phyloP scores from a whole-genome alignment of 805 yeast genomes.

The Barnettozyma sp. region DNA sequence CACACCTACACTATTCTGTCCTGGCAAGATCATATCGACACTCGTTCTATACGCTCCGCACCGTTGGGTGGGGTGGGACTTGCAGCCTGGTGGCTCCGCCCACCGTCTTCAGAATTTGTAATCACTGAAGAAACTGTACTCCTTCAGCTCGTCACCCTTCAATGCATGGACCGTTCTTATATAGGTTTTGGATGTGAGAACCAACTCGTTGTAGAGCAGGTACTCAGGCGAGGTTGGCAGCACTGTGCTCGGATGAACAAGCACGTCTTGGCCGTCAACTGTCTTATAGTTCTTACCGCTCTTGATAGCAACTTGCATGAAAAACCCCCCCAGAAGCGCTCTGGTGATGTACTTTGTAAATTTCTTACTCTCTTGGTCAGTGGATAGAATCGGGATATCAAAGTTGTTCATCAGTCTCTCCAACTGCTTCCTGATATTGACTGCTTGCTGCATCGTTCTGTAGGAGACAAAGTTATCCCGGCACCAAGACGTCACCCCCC shows the following conservation, averaged over 20 bases:
- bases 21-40: too few relatives aligned
- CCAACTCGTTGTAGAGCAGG: conserved; percentile 94
- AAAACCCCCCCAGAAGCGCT: conserved; percentile 88
- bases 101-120: conserved; percentile 24
- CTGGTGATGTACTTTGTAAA: conserved; percentile 77
- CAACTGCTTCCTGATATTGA: conserved; percentile 78
- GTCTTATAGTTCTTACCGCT: conserved; percentile 86
- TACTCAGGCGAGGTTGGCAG: conserved; percentile 85
- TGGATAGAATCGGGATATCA: conserved; percentile 65
- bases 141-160: conserved; percentile 65
- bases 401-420: conserved; percentile 74
- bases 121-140: conserved; percentile 26
- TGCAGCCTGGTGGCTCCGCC: too few relatives aligned
- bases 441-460: conserved; percentile 81
- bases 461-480: conserved; percentile 80
- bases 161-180: conserved; percentile 89
- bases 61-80: too few relatives aligned
- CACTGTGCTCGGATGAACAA: conserved; percentile 90
- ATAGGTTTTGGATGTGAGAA: conserved; percentile 86
- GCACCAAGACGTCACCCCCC: conserved; percentile 79
- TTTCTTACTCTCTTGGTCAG: conserved; percentile 56
- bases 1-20: too few relatives aligned
- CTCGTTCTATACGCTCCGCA: too few relatives aligned
- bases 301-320: conserved; percentile 97
- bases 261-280: conserved; percentile 91